These are phyloP conservation scores for Auricularia cornea DNA, from an alignment of 768 basidiomycete species.

Conservation along the genomic window DNA sequence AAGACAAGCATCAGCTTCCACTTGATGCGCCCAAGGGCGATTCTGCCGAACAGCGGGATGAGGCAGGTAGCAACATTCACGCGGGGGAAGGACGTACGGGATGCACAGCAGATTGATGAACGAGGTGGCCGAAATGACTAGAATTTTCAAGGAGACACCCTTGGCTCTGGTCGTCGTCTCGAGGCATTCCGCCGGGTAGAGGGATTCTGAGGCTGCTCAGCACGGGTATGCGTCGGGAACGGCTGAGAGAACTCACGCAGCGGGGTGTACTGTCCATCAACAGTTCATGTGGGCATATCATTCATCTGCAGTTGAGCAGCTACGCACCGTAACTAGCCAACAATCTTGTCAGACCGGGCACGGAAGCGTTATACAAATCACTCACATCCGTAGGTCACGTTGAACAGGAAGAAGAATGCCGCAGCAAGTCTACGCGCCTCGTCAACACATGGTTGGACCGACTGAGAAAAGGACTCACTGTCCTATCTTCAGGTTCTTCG, in stretches of 20 bases:
- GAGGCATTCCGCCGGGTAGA: slow-evolving; percentile 26
- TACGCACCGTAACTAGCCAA: neutral
- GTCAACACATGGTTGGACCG: slow-evolving; percentile 11
- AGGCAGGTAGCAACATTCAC: slow-evolving; percentile 1
- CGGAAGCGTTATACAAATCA: no score
- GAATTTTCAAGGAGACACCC: slow-evolving; percentile 19
- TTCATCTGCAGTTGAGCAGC: neutral
- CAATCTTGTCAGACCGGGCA: no score
- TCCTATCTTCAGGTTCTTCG: slow-evolving; percentile 9
- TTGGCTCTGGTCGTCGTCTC: slow-evolving; percentile 28
- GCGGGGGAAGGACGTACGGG: slow-evolving; percentile 22
- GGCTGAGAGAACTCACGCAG: neutral
- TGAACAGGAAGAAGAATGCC: slow-evolving; percentile 24
- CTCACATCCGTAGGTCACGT: slow-evolving; percentile 23
- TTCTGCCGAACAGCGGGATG: neutral
- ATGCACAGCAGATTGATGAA: slow-evolving; percentile 30
- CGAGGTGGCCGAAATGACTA: slow-evolving; percentile 5
- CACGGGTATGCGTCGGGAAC: neutral
- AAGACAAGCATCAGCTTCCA: slow-evolving; percentile 7
- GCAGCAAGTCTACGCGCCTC: slow-evolving; percentile 5
- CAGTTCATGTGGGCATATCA: neutral
- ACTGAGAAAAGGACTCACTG: slow-evolving; percentile 11
- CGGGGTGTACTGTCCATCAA: neutral
- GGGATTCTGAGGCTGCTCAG: slow-evolving; percentile 2
- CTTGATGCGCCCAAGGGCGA: neutral